Base-by-base conservation (phyloP, 2,329 filamentous ascomycete genomes). In the Pleoardoris graminearum region DNA sequence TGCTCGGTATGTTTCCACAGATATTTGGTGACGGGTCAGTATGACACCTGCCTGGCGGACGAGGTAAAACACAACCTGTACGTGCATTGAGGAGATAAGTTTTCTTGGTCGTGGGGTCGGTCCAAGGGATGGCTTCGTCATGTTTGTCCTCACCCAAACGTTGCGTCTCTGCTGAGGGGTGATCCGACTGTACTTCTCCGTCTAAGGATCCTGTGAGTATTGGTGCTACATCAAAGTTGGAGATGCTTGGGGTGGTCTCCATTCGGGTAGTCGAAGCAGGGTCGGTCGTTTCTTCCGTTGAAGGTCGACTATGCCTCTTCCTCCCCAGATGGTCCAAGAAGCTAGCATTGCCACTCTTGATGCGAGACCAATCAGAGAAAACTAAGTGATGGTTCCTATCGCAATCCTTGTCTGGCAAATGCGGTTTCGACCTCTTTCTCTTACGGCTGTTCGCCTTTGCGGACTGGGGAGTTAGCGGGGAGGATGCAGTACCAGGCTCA, bases 61-160 rank as follows among this genome's bases (percentile, higher is more conserved):
- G 39, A 14, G 61, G 56, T 3, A 72, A 54, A 0, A 75, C 67
- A 16, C 74, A 71, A 1, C 85, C 85, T 8, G 84, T 87, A 17
- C 80, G 77, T 5, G 76, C 63, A 57, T 86, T 82, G n/a, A 88
- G 68, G 1, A 75, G 50, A 39, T 77, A 78, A 1, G 59, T 75
- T 52, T 80, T 72, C 57, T 79, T 81, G 0, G 83, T 88, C 7
- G 72, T 62, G 0, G 86, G 85, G 60, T 91, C 83, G 1, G 75
- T 77, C 88, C 88, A 91, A 14, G 72, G 53, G 0, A 84, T 66
- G 0, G 73, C 68, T n/a, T 66, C 65, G 43, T 76, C 76, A 32
- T 48, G 21, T 17, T 62, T 39, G 19, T 50, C 50, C 3, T 50
- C 8, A 8, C 38, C 47, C 11, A 43, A n/a, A n/a, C 7, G n/a